Evolutionary conservation across 805 yeast species (phyloP).

Genomic region (Candida manassasensis): DNA sequence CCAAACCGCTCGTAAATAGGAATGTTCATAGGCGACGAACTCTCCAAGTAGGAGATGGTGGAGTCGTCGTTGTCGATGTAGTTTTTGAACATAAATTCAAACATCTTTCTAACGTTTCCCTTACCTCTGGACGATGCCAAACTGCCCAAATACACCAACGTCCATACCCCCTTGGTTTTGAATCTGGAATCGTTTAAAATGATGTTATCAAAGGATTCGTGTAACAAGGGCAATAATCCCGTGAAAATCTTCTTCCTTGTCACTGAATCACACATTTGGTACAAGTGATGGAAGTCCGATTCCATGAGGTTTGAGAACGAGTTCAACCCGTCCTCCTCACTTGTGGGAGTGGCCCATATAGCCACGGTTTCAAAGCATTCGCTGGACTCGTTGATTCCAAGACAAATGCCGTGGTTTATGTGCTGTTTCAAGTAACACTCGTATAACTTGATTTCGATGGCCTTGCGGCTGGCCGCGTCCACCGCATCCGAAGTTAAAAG

Average conservation of each 20-base stretch:
- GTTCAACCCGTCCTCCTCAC: constrained; percentile 38
- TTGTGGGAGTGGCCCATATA: constrained; percentile 48
- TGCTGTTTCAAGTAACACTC: constrained; percentile 50
- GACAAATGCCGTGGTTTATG: constrained; percentile 44
- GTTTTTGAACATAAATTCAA: constrained; percentile 44
- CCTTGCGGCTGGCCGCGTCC: constrained; percentile 12
- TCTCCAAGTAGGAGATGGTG: constrained; percentile 46
- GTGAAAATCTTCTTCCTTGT: constrained; percentile 48
- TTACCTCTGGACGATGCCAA: constrained; percentile 47
- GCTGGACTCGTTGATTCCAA: constrained; percentile 45
- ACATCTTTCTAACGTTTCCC: constrained; percentile 48
- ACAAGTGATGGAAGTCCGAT: constrained; percentile 49
- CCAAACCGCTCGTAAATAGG: constrained; percentile 53
- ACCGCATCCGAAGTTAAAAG: constrained; percentile 24
- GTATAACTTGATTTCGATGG: constrained; percentile 38
- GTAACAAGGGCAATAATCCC: constrained; percentile 48
- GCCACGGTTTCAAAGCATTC: constrained; percentile 49
- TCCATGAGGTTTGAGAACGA: constrained; percentile 44
- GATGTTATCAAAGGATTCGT: constrained; percentile 43
- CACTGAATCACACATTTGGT: constrained; percentile 44
- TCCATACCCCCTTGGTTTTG: constrained; percentile 30
- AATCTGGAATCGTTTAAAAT: constrained; percentile 37
- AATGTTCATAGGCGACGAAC: constrained; percentile 41
- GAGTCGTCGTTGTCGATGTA: constrained; percentile 39
- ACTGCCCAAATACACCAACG: constrained; percentile 46